Conservation (phyloP, 129 eudicot species). For the Ambrosia artemisiifolia region DNA sequence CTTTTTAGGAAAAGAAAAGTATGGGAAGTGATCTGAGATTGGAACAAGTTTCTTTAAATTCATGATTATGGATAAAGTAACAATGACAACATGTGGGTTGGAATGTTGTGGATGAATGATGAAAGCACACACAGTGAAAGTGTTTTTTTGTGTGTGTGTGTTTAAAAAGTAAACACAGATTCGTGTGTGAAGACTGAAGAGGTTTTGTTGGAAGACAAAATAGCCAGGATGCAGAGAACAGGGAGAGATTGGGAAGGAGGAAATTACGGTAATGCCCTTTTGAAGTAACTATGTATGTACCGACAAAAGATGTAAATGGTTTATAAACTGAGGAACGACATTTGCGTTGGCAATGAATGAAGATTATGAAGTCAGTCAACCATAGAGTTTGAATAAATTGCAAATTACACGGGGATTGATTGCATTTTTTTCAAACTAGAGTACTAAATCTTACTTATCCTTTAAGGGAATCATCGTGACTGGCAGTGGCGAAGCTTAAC, state of each 20-base stretch:
- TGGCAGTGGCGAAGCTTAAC: too few relatives aligned
- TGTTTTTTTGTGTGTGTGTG: constrained; percentile 2
- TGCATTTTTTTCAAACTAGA: too few relatives aligned
- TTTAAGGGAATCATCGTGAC: too few relatives aligned
- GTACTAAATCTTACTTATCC: too few relatives aligned
- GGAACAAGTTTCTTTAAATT: constrained; percentile 50
- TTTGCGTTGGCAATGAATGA: neutral
- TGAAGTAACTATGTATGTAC: neutral
- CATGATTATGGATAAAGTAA: constrained; percentile 27
- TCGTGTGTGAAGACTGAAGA: neutral
- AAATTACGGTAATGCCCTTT: constrained; percentile 21
- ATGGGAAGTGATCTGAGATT: constrained; percentile 51
- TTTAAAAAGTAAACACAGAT: constrained; percentile 1
- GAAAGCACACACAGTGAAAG: constrained; percentile 8
- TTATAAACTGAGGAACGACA: neutral
- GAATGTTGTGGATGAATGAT: neutral
- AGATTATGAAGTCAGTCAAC: neutral
- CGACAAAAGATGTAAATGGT: neutral
- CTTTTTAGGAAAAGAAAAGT: constrained; percentile 39
- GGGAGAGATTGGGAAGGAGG: neutral
- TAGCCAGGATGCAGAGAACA: constrained; percentile 14
- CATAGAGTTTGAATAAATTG: too few relatives aligned
- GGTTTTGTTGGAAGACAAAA: constrained; percentile 20
- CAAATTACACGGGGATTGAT: too few relatives aligned
- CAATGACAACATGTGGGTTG: constrained; percentile 12